Evolutionary conservation across 768 basidiomycete species (phyloP), one percentile per base, ranked within the genome.

Genomic region (Kondoa malvinella): DNA sequence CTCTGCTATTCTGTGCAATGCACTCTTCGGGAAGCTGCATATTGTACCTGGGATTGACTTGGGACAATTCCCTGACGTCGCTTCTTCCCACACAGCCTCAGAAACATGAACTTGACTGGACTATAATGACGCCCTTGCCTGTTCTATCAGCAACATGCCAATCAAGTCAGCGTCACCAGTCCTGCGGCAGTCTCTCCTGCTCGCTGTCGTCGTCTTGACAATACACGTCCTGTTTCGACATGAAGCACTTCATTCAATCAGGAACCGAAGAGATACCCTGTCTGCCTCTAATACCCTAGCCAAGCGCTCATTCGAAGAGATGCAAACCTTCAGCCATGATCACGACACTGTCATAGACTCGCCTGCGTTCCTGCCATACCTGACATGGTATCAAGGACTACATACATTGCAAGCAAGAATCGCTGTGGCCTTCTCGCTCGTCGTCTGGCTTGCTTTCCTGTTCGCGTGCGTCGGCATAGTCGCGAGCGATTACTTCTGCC

Each of bases 401-500:
- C 67, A 56, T 0, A 32, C 57, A 3, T 26, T 56, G 1, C 27
- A 27, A 1, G 40, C 87, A 4, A 85, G 87, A 0, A 66, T 84
- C 14, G 73, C 82, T 2, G 89, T 91, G 67, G 65, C 30, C 12
- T 17, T 75, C 1, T 83, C 80, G 56, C 82, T 91, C 70, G 70
- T 88, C 12, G 57, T 87, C 26, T 94, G 90, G 90, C 82, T 91
- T 21, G 72, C 85, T 30, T 95, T 96, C 80, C 85, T 99, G 66
- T 97, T 99, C 80, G 91, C 91, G 26, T 92, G 88, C 34, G 86
- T 96, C 34, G 92, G 92, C 2, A 95, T 95, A 76, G 86, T 86
- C 71, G 92, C 92, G 3, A 88, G 91, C 21, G 94, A 97, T 78
- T 96, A 96, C 79, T 97, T 97, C 81, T 92, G 88, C 64, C 92